Conservation (phyloP, 1,284 basidiomycete genomes). For the Sanghuangporus sanghuang region DNA sequence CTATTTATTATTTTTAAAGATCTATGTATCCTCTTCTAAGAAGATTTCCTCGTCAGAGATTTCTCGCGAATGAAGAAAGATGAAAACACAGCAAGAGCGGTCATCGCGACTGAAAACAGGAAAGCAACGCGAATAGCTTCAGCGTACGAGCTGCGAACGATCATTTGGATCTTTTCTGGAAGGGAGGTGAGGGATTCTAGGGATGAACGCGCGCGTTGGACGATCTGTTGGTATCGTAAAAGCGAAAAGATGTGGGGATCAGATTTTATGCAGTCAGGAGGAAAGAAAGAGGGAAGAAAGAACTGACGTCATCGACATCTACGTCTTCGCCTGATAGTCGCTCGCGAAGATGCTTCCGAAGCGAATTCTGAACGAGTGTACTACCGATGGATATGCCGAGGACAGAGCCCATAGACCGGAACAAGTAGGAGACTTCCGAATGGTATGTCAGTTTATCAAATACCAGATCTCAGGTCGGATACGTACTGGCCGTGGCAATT, state of each 20-base stretch:
- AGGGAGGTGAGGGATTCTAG: conserved; percentile 47
- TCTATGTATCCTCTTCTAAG: conserved; percentile 22
- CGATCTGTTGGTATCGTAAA: conserved; percentile 34
- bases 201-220: conserved; percentile 48
- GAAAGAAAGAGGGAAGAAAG: neutral
- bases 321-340: conserved; percentile 36
- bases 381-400: conserved; percentile 51
- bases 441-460: neutral
- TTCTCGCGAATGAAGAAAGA: conserved; percentile 51
- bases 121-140: conserved; percentile 45
- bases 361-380: conserved; percentile 45
- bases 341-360: conserved; percentile 39
- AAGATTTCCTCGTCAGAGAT: conserved; percentile 26
- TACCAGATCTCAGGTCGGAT: neutral
- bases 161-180: conserved; percentile 35
- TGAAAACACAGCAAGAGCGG: conserved; percentile 34
- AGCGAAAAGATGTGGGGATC: neutral
- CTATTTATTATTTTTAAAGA: conserved; percentile 28
- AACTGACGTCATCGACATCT: conserved; percentile 41
- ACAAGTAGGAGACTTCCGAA: conserved; percentile 52
- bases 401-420: conserved; percentile 57
- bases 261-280: neutral
- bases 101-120: conserved; percentile 39
- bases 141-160: conserved; percentile 45
- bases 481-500: conserved; percentile 54